Base-by-base conservation (phyloP, 495 filamentous ascomycete genomes). In the Podospora pseudopauciseta region DNA sequence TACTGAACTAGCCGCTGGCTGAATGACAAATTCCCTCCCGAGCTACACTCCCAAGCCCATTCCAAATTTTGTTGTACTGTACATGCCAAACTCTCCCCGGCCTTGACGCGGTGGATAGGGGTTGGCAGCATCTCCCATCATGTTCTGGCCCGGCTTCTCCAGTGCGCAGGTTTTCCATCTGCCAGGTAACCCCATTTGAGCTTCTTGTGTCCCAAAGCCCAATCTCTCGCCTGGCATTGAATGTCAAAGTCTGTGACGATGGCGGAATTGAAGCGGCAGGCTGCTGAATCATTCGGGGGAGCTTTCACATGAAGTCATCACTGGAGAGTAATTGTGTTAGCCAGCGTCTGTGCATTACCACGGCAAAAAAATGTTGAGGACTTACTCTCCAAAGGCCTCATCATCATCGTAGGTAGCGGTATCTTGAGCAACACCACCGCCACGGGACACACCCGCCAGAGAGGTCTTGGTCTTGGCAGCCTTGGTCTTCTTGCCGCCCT, bases 401-500 rank as follows among this genome's bases (percentile, higher is more conserved):
- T 85, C 86, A 63, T 89, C 88, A 34, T 90, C 91, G 77, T 98
- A 97, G 62, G 85, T 75, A 39, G 83, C 87, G 20, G 84, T 85
- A 79, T 98, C 94, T 26, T 88, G 84, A 65, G 81, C 86, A 6
- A 85, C 83, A 71, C 93, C 89, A 56, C 91, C 81, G 7, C 69
- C 69, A 39, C 75, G 74, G 34, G 58, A 68, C 67, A 80, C 86
- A 4, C 92, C 87, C 13, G 89, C 88, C 39, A 99, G 82, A 19
- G 87, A 88, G 55, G 91, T 85, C 88, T 99, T 99, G 18, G 91
- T 94, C 87, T 97, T 97, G 56, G 90, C 90, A 11, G 92, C 92
- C 85, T 97, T 97, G 68, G 82, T 90, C 86, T 98, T 99, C 90
- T 97, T 98, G 69, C 88, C 92, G 27, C 91, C 91, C 85, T 97